Evolutionary conservation across 2,329 filamentous ascomycete genomes (phyloP), one percentile per base, ranked within the genome.

Genomic region (Colletotrichum higginsianum): DNA sequence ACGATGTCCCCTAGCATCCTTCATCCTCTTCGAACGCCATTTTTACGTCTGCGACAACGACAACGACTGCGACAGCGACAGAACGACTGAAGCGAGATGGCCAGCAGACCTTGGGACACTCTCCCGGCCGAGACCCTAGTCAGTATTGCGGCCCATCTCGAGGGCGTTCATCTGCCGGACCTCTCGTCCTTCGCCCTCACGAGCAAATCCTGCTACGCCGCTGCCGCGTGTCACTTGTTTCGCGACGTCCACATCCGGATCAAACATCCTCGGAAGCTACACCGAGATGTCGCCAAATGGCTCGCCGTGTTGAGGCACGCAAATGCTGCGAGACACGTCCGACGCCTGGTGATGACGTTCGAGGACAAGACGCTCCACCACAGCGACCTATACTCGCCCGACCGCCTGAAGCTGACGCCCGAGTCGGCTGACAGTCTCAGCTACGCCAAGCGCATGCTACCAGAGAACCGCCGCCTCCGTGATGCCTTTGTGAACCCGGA

Each of bases 71-170:
- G 35, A 40, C 15, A 42, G 3, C 60, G 38, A n/a, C 60, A 21
- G 21, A 18, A 9, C 47, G 47, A 52, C 35, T 26, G 38, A 44
- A 44, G 61, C 47, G 16, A 30, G 23, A 66, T 66, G 64, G 13
- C 47, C 18, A 11, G 13, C 35, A 52, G 26, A 35, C 21, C 44
- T 13, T 40, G 60, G 21, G 47, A 62, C n/a, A 42, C 35, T n/a
- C 65, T 67, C 26, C 65, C 65, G 9, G 15, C 49, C n/a, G 65
- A 67, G 40, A 52, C 57, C n/a, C 57, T 67, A 26, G 23, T 62
- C 49, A 55, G 30, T 16, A 67, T 67, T 40, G 65, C 57, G 15
- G 49, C 47, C 21, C n/a, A 42, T 18, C 40, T 70, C 55, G 38
- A 61, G 16, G n/a, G 38, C 12, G 13, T 50, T n/a, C 53, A 40